phyloP scores from a whole-genome alignment of 1,284 basidiomycete species.

The Tilletia indica region DNA sequence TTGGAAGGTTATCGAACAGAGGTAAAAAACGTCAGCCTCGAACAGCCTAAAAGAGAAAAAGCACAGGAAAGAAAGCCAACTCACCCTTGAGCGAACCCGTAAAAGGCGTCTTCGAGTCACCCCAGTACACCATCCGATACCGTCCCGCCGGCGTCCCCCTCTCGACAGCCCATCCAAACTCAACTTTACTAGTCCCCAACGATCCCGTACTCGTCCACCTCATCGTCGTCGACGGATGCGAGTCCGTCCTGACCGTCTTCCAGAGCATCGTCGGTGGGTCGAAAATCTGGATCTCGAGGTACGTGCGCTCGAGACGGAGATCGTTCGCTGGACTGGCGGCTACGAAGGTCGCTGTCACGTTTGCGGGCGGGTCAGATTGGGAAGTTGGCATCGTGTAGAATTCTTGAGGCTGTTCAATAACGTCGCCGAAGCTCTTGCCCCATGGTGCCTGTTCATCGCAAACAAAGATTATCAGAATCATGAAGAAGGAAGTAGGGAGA shows the following conservation, averaged over 20 bases:
- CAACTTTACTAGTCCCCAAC: constrained; percentile 29
- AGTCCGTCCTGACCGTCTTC: constrained; percentile 69
- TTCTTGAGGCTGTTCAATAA: constrained; percentile 65
- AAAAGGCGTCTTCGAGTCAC: constrained; percentile 68
- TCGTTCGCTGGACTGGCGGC: constrained; percentile 80
- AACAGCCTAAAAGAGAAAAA: too few relatives aligned
- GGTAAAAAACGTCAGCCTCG: not conserved
- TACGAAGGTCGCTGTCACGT: constrained; percentile 68
- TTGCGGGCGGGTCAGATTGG: constrained; percentile 51
- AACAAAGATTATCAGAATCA: not conserved
- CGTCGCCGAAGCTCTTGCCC: constrained; percentile 67
- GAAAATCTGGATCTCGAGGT: constrained; percentile 68
- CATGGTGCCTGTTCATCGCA: constrained; percentile 51
- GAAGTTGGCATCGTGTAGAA: constrained; percentile 62
- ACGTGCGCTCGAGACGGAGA: constrained; percentile 71
- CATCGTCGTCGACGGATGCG: constrained; percentile 74
- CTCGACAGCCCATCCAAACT: constrained; percentile 39
- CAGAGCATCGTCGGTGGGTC: constrained; percentile 59
- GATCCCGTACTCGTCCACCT: constrained; percentile 61
- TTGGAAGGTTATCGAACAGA: not conserved
- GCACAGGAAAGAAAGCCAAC: not conserved
- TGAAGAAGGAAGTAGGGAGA: not conserved
- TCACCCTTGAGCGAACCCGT: constrained; percentile 33
- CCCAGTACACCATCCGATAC: constrained; percentile 72
- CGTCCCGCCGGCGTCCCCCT: constrained; percentile 62